Evolutionary conservation across 2,329 filamentous ascomycete genomes (phyloP), one percentile per base, ranked within the genome.

Genomic region (Aotearoamyces nothofagi): DNA sequence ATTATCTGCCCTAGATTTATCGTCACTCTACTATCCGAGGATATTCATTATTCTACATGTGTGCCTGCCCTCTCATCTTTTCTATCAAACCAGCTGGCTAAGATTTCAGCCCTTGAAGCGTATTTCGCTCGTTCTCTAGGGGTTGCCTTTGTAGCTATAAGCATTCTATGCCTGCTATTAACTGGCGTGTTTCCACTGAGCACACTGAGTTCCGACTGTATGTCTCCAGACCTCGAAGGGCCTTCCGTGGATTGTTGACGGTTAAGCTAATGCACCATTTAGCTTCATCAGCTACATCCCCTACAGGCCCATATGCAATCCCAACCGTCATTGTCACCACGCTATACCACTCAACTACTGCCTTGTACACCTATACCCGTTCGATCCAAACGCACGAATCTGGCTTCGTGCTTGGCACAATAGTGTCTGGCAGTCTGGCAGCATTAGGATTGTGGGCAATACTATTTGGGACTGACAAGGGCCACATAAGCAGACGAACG

Each of bases 101-200:
- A 15, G 23, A 8, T 16, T 6, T 20, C 34, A 71, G 69, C 55
- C 16, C 55, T 78, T 9, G 75, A 78, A 49, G 52, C 64, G 33
- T 78, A 79, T 55, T 64, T 78, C 44, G 63, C 62, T 26, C 66
- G 72, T 22, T 61, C 57, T 22, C 57, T 76, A 2, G 73, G 70
- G 33, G 53, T 78, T 27, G 51, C 63, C 5, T 55, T 77, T 16
- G 49, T 78, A 17, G 55, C 67, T 4, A 49, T 79, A 32, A 63
- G 67, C 9, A 39, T 64, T 5, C 50, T 78, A 22, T 60, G 58
- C 5, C 49, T 76, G 12, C 57, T 78, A 27, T 57, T 78, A n/a
- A 73, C 70, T 0, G 74, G 73, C 33, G 62, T 64, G 4, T 60
- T 79, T 3, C 73, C 74, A 0, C 48, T 77, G 5, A 63, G 58